These are phyloP conservation scores for Wallacemonas collosoma DNA, from an alignment of 208 protist genomes.

Conservation along the genomic window DNA sequence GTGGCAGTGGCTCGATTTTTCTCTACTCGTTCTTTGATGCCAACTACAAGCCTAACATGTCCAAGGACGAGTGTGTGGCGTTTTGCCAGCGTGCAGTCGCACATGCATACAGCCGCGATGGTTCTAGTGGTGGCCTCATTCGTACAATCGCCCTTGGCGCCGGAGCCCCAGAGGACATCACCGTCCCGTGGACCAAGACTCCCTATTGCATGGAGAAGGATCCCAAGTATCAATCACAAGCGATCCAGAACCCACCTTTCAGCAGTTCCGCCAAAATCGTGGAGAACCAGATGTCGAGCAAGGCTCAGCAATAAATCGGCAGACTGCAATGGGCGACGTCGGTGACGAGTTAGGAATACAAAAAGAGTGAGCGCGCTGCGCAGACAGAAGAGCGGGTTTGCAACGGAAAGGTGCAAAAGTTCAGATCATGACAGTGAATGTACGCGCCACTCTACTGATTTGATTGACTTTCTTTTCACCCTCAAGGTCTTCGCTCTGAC, in stretches of 20 bases:
- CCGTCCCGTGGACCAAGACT: slow-evolving; percentile 81
- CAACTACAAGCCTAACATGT: slow-evolving; percentile 97
- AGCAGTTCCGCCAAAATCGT: slow-evolving; percentile 79
- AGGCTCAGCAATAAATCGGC: background rate
- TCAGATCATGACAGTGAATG: too few species aligned
- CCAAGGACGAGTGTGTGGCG: slow-evolving; percentile 93
- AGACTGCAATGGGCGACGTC: too few species aligned
- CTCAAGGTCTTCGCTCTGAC: too few species aligned
- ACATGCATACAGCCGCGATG: slow-evolving; percentile 98
- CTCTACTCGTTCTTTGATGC: slow-evolving; percentile 99
- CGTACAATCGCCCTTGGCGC: slow-evolving; percentile 91
- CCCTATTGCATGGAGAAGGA: slow-evolving; percentile 93
- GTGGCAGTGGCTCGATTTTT: slow-evolving; percentile 98
- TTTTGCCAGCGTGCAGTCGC: slow-evolving; percentile 96
- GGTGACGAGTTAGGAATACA: background rate
- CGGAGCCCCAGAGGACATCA: slow-evolving; percentile 79
- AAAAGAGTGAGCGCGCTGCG: background rate
- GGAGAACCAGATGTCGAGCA: slow-evolving; percentile 45
- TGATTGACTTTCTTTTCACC: too few species aligned
- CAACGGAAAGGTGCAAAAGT: too few species aligned
- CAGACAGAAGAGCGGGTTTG: too few species aligned
- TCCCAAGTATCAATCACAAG: slow-evolving; percentile 73
- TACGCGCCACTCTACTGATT: too few species aligned
- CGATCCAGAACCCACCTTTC: slow-evolving; percentile 73
- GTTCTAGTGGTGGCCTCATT: slow-evolving; percentile 98